Evolutionary conservation across 495 filamentous ascomycete species (phyloP), one percentile per base, ranked within the genome.

Genomic region (Amphirosellinia nigrospora): DNA sequence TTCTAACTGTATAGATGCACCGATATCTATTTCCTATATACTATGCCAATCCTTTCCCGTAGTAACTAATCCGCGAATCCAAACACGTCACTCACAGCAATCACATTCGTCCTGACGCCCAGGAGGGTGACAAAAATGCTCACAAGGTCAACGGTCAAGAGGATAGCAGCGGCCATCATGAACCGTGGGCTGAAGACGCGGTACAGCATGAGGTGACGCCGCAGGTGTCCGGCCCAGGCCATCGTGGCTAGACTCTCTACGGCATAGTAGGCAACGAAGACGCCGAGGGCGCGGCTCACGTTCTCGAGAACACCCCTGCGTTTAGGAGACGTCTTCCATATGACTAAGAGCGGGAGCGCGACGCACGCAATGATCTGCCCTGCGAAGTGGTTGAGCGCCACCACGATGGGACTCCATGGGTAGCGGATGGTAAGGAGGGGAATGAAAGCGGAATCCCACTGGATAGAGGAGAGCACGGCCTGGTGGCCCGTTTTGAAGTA

Each of bases 401-500:
- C 89, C 7, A 94, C 82, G 9, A 98, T 70, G 0, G 96, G 94
- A 11, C 89, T 90, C 91, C 91, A 98, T 39, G 96, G 96, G 81
- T 98, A 98, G 71, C 87, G 86, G 75, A 98, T 88, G 3, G 89
- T 88, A 55, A 89, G 86, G 34, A 98, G 84, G 1, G 96, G 91
- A 73, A 99, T 92, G 85, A 98, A 99, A 28, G 94, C 95, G n/a
- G 88, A 85, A 80, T 98, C 94, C 96, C 96, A 99, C 74, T 99
- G 96, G 78, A 99, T 96, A 69, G 88, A 90, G 73, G 88, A 86
- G 28, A 97, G 87, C 0, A 90, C 91, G 19, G 95, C 95, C 80
- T 98, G 96, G 80, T 99, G 96, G 72, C 96, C 96, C 0, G 96
- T 99, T 74, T 95, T 97, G 89, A 99, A 99, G 84, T 90, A 99